These are phyloP conservation scores for Celoporthe dispersa DNA, from an alignment of 2,329 filamentous ascomycete genomes.

Conservation along the genomic window DNA sequence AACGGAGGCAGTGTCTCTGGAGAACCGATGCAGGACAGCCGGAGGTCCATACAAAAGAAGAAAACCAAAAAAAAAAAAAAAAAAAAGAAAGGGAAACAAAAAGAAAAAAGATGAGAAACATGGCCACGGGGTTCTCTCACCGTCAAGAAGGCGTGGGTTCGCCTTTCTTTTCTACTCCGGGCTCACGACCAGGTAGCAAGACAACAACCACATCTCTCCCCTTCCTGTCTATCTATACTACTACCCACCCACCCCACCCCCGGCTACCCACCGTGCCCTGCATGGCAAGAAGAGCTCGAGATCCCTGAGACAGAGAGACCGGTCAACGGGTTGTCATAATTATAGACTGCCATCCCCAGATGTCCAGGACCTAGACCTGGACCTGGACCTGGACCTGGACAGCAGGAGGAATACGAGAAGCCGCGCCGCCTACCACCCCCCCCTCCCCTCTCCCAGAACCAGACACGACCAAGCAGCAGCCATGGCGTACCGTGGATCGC, in stretches of 20 bases:
- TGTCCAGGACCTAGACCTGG: not conserved
- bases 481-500: conserved; percentile 19
- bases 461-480: not conserved
- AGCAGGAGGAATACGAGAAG: not conserved
- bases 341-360: conserved; percentile 1
- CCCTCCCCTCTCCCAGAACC: not conserved
- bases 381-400: not conserved
- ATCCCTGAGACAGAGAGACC: not conserved
- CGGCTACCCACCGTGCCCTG: not conserved
- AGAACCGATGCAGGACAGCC: conserved; percentile 15
- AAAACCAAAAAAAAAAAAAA: not conserved
- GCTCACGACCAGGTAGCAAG: not conserved
- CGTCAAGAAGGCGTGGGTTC: conserved; percentile 14
- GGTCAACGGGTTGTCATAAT: not conserved
- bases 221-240: not conserved
- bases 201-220: not conserved
- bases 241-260: not conserved
- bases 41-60: conserved; percentile 10
- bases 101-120: not conserved
- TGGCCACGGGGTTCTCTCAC: not conserved
- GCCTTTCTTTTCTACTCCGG: conserved; percentile 11
- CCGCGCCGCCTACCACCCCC: not conserved
- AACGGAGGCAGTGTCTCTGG: conserved; percentile 17
- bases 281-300: not conserved
- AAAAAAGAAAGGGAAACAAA: not conserved